Conservation (phyloP, 139 green algal species). For the Chlamydomonas asymmetrica region DNA sequence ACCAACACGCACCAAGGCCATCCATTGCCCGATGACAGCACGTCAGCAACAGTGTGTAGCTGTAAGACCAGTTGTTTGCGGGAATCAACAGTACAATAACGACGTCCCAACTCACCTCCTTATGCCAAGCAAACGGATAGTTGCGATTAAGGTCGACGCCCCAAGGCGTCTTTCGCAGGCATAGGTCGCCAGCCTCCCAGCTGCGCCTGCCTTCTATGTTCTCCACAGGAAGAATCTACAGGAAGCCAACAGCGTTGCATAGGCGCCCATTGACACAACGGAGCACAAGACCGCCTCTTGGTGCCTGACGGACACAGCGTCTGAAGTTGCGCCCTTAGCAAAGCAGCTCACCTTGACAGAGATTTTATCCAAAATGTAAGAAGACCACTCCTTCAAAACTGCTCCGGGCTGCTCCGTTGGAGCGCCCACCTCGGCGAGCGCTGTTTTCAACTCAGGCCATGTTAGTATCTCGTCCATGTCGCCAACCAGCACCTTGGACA, state of each 20-base stretch:
- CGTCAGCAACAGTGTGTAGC: too few species aligned
- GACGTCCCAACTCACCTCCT: conserved; percentile 33
- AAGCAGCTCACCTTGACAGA: conserved; percentile 7
- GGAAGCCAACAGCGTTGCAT: too few species aligned
- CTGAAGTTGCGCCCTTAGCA: too few species aligned
- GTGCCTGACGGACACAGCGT: too few species aligned
- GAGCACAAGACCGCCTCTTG: too few species aligned
- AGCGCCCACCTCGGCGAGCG: conserved; percentile 10
- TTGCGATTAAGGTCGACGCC: conserved; percentile 71
- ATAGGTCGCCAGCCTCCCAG: conserved; percentile 51
- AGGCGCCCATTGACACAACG: too few species aligned
- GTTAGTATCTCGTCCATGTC: conserved; percentile 33
- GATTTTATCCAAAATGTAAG: conserved; percentile 5
- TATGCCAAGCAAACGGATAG: conserved; percentile 53
- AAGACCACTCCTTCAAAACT: conserved; percentile 1
- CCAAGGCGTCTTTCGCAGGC: conserved; percentile 50
- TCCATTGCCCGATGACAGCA: too few species aligned
- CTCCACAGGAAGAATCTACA: conserved; percentile 51
- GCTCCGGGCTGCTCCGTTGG: not conserved
- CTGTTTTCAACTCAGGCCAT: conserved; percentile 39
- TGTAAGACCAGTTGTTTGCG: too few species aligned
- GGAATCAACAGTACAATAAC: too few species aligned
- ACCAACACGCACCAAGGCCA: too few species aligned
- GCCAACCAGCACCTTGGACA: conserved; percentile 40
- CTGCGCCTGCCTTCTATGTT: conserved; percentile 46